Evolutionary conservation across 1,284 basidiomycete species (phyloP).

Genomic region (Gastroboletus turbinatus): DNA sequence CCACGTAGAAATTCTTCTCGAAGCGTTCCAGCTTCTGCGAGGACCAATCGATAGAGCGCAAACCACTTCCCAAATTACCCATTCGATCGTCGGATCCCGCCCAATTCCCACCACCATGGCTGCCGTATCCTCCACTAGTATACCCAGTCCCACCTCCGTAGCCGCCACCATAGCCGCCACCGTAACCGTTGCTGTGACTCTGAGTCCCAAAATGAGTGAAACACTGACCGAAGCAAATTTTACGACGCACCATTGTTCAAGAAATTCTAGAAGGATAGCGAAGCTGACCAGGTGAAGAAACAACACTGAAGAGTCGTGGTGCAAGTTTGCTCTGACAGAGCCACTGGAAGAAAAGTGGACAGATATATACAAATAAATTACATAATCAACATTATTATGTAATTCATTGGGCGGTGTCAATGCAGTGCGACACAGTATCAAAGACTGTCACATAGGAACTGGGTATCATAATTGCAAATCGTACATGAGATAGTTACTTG

Average conservation of each 20-base stretch:
- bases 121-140: slow-evolving; percentile 30
- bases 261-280: slow-evolving; percentile 1
- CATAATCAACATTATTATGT: slow-evolving; percentile 11
- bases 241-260: slow-evolving; percentile 26
- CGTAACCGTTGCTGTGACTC: slow-evolving; percentile 40
- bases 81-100: slow-evolving; percentile 47
- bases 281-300: neutral
- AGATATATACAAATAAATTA: slow-evolving; percentile 20
- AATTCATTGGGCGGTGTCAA: neutral
- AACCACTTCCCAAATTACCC: slow-evolving; percentile 77
- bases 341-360: slow-evolving; percentile 15
- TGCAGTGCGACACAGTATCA: too few species aligned
- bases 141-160: slow-evolving; percentile 35
- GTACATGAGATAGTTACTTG: slow-evolving; percentile 12
- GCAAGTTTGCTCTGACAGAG: slow-evolving; percentile 13
- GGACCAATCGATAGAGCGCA: slow-evolving; percentile 87
- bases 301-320: slow-evolving; percentile 20
- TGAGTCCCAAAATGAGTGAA: slow-evolving; percentile 18
- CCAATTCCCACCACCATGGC: slow-evolving; percentile 41
- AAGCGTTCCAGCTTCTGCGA: slow-evolving; percentile 75
- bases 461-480: slow-evolving; percentile 16
- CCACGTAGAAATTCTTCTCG: slow-evolving; percentile 97
- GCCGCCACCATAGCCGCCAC: slow-evolving; percentile 36
- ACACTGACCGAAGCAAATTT: neutral
- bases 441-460: neutral